These are phyloP conservation scores for Neurospora sublineolata DNA, from an alignment of 495 filamentous ascomycete genomes.

Conservation along the genomic window DNA sequence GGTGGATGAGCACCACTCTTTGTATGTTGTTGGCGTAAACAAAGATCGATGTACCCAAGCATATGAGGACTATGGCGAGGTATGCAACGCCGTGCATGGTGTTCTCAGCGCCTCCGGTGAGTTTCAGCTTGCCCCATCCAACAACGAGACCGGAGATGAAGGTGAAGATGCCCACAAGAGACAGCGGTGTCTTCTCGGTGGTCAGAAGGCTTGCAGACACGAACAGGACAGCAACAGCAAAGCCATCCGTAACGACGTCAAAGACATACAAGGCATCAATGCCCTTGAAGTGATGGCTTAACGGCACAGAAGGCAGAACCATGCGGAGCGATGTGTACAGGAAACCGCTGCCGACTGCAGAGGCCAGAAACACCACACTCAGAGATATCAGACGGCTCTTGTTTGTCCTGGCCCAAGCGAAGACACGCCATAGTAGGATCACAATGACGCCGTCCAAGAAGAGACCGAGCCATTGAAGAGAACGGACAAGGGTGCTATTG, in stretches of 20 bases:
- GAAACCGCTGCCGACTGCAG: slow-evolving; percentile 10
- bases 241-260: slow-evolving; percentile 27
- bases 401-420: slow-evolving; percentile 36
- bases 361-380: slow-evolving; percentile 22
- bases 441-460: slow-evolving; percentile 29
- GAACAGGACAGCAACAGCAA: slow-evolving; percentile 26
- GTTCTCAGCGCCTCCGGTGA: slow-evolving; percentile 30
- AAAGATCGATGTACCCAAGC: slow-evolving; percentile 29
- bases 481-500: slow-evolving; percentile 12
- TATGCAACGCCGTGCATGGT: slow-evolving; percentile 17
- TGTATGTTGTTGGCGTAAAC: slow-evolving; percentile 29
- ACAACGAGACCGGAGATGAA: slow-evolving; percentile 23
- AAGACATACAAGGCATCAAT: slow-evolving; percentile 27
- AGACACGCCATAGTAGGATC: slow-evolving; percentile 30
- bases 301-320: not conserved
- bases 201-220: slow-evolving; percentile 28
- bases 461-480: slow-evolving; percentile 29
- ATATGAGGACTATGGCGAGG: slow-evolving; percentile 18
- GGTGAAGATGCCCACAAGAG: slow-evolving; percentile 26
- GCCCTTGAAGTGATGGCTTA: slow-evolving; percentile 16
- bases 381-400: slow-evolving; percentile 29
- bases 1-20: slow-evolving; percentile 28
- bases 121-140: slow-evolving; percentile 14
- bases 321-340: slow-evolving; percentile 7
- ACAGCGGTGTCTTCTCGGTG: slow-evolving; percentile 27